Evolutionary conservation across 306 rosid genomes (phyloP), one percentile per base, ranked within the genome.

Genomic region (Corylus heterophylla): DNA sequence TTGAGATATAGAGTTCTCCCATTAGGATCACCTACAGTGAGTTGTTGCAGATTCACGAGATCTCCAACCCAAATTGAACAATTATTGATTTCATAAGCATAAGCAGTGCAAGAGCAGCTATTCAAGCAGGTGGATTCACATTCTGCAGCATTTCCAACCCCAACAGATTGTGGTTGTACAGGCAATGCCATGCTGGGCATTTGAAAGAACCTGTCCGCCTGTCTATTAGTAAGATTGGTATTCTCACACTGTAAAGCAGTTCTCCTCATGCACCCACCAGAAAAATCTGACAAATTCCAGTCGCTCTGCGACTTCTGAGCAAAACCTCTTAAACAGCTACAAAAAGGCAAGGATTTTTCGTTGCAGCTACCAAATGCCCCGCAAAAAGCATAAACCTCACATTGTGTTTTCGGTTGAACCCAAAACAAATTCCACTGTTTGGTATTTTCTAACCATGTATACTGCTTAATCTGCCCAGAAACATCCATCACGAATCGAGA

Each of bases 51-150:
- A 87, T 86, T 35, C 76, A 92, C 79, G 71, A 92, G 86, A 4
- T 86, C 92, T 22, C 81, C 91, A 0, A 3, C 39, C 98, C 98
- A 94, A 56, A 87, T 35, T 52, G 73, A 84, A 44, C 98, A 94
- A 0, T 70, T 76, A 14, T 73, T 76, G 61, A 9, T 54, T 51
- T 74, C 78, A 71, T 74, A 84, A 51, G 92, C 85, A 83, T 90
- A 92, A 49, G 93, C 97, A 18, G 80, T 79, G 79, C 97, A 94
- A 58, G 85, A 77, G 72, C 94, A 83, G 56, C 78, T 77, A 8
- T 42, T 49, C 10, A 89, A 82, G 76, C 98, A 92, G 1, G 1
- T n/a, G 44, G 89, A 75, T 78, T 76, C 83, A 42, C 98, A 94
- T 44, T 88, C 87, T 3, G 25, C 77, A 22, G 3, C 31, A 82